These are phyloP conservation scores for Nymphaea colorata DNA, from an alignment of 164 flowering plant genomes.

Conservation along the genomic window DNA sequence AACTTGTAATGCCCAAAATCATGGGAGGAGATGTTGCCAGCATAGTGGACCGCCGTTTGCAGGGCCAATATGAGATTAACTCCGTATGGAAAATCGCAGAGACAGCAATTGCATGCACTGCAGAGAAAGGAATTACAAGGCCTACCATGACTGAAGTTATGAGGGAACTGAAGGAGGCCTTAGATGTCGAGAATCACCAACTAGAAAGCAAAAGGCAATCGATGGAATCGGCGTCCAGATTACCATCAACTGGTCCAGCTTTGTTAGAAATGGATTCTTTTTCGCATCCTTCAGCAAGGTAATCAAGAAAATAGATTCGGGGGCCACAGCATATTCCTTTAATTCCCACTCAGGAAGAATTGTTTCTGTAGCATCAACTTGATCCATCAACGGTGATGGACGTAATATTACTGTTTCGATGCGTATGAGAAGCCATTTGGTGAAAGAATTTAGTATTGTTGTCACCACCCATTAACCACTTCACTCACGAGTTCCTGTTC, in stretches of 20 bases:
- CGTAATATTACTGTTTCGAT: too few relatives aligned
- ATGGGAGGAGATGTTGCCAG: constrained; percentile 12
- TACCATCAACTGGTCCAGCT: background rate
- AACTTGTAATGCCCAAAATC: constrained; percentile 15
- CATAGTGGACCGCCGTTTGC: constrained; percentile 22
- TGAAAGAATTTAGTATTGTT: too few relatives aligned
- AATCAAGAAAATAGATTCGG: too few relatives aligned
- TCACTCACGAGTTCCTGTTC: too few relatives aligned
- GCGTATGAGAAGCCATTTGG: too few relatives aligned
- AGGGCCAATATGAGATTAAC: constrained; percentile 12
- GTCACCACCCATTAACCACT: too few relatives aligned
- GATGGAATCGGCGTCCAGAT: background rate
- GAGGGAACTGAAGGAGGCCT: constrained; percentile 14
- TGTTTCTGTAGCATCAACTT: too few relatives aligned
- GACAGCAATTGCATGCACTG: constrained; percentile 25
- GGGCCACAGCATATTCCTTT: too few relatives aligned
- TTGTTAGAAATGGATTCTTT: background rate
- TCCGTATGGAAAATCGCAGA: constrained; percentile 23
- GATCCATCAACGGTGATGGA: too few relatives aligned
- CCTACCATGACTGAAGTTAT: constrained; percentile 28
- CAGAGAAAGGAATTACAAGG: constrained; percentile 8
- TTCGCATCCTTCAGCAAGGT: constrained; percentile 13
- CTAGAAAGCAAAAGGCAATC: background rate
- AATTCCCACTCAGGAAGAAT: too few relatives aligned
- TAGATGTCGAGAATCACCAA: background rate